Percentiles rank a stretch among this genome's conserved stretches.
Evolutionary conservation across 2,329 filamentous ascomycete species (phyloP).

Genomic region (Venturia asperata): DNA sequence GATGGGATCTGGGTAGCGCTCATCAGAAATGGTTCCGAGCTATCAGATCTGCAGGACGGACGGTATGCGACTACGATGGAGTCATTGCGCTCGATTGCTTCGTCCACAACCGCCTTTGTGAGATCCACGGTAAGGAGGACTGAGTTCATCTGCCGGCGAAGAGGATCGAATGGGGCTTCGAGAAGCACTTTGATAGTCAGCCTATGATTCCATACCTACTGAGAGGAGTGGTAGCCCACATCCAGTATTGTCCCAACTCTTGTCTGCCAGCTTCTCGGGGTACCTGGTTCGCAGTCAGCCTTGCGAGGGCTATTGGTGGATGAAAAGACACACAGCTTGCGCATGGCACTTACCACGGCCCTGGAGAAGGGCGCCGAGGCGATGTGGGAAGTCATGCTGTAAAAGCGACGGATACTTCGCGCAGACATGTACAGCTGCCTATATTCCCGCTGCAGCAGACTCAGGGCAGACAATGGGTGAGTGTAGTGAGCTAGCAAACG

Average conservation of each 20-base stretch:
- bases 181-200: constrained; percentile 49
- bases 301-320: background rate
- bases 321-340: constrained; percentile 57
- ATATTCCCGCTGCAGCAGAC: no score
- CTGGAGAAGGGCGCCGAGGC: constrained; percentile 53
- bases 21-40: background rate
- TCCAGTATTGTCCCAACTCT: constrained; percentile 94
- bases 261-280: constrained; percentile 80
- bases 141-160: constrained; percentile 53
- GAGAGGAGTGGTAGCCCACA: constrained; percentile 33
- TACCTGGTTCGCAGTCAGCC: constrained; percentile 51
- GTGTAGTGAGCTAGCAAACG: background rate
- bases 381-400: constrained; percentile 36
- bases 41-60: constrained; percentile 37
- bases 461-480: background rate
- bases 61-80: constrained; percentile 86
- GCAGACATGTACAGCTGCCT: constrained; percentile 13
- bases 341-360: constrained; percentile 71
- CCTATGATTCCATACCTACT: background rate
- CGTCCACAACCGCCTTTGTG: constrained; percentile 79
- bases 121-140: constrained; percentile 84
- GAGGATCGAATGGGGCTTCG: constrained; percentile 57
- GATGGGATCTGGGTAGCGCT: constrained; percentile 64
- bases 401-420: constrained; percentile 25
- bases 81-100: constrained; percentile 70